phyloP scores from a whole-genome alignment of 1,284 basidiomycete genomes.

The Neolentinus lepideus region DNA sequence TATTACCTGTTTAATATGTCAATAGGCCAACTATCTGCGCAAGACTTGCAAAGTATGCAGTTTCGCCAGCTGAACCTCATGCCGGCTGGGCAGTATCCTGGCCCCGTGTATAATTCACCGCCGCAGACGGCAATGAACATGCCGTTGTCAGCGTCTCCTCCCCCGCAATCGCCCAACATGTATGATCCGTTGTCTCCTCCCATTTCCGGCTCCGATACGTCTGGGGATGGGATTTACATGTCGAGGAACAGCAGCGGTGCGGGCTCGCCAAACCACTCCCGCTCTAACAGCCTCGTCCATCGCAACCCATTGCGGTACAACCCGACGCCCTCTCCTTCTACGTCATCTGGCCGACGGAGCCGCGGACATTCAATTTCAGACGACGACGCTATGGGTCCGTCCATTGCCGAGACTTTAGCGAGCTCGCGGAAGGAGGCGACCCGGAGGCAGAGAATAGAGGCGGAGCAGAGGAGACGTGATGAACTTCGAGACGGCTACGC shows the following conservation, averaged over 20 bases:
- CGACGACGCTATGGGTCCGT: slow-evolving; percentile 58
- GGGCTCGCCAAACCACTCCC: slow-evolving; percentile 67
- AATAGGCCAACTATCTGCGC: slow-evolving; percentile 48
- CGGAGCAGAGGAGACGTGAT: slow-evolving; percentile 80
- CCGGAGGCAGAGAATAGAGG: slow-evolving; percentile 74
- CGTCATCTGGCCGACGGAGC: slow-evolving; percentile 58
- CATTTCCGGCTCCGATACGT: slow-evolving; percentile 79
- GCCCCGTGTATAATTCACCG: slow-evolving; percentile 42
- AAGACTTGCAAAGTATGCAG: slow-evolving; percentile 33
- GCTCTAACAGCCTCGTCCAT: slow-evolving; percentile 68
- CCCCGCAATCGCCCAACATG: slow-evolving; percentile 69
- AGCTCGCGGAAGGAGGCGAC: slow-evolving; percentile 79
- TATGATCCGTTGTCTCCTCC: slow-evolving; percentile 77
- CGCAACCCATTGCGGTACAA: slow-evolving; percentile 61
- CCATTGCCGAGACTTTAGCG: slow-evolving; percentile 59
- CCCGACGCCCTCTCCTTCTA: slow-evolving; percentile 70
- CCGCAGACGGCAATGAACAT: slow-evolving; percentile 40
- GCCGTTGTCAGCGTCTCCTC: slow-evolving; percentile 48
- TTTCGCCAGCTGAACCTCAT: slow-evolving; percentile 21
- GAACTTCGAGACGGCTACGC: slow-evolving; percentile 85
- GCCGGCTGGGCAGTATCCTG: slow-evolving; percentile 23
- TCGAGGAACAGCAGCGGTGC: slow-evolving; percentile 69
- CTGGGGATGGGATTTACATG: slow-evolving; percentile 69
- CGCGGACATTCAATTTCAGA: slow-evolving; percentile 66
- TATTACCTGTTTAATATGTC: slow-evolving; percentile 32